Evolutionary conservation across 768 basidiomycete species (phyloP).

Genomic region (Lyophyllum semitale): DNA sequence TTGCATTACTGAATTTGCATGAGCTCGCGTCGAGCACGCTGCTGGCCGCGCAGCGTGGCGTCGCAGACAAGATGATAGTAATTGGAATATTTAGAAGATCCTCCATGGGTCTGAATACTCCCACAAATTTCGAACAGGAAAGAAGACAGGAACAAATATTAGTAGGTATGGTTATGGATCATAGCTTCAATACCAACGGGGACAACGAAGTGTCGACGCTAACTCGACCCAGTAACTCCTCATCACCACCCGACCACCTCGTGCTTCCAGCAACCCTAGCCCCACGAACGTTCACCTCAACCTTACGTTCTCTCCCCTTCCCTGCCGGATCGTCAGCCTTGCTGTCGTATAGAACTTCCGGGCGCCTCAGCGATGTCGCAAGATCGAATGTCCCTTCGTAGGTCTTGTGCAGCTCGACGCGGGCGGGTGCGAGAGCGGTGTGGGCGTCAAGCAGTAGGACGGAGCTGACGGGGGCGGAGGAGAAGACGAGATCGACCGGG

Average conservation of each 20-base stretch:
- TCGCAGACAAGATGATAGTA: too few species aligned
- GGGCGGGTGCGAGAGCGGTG: slow-evolving; percentile 14
- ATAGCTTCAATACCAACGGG: slow-evolving; percentile 9
- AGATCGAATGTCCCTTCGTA: slow-evolving; percentile 20
- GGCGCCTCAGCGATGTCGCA: slow-evolving; percentile 8
- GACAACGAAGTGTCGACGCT: slow-evolving; percentile 14
- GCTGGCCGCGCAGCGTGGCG: too few species aligned
- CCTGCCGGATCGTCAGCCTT: slow-evolving; percentile 20
- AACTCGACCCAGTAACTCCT: slow-evolving; percentile 6
- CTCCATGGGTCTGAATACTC: not conserved
- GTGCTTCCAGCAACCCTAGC: slow-evolving; percentile 8
- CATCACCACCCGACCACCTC: slow-evolving; percentile 8
- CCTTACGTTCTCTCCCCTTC: slow-evolving; percentile 14
- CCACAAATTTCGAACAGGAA: not conserved
- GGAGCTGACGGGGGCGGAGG: slow-evolving; percentile 17
- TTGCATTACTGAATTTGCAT: too few species aligned
- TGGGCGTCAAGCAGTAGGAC: slow-evolving; percentile 15
- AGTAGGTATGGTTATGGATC: not conserved
- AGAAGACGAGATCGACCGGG: slow-evolving; percentile 10
- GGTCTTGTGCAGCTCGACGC: slow-evolving; percentile 16
- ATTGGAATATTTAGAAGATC: too few species aligned
- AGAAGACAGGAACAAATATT: not conserved
- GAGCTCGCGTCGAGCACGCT: too few species aligned
- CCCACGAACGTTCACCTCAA: not conserved
- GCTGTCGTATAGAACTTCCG: not conserved